Base-by-base conservation (phyloP, 768 basidiomycete species). In the Xerocomus brunneocitrinus region DNA sequence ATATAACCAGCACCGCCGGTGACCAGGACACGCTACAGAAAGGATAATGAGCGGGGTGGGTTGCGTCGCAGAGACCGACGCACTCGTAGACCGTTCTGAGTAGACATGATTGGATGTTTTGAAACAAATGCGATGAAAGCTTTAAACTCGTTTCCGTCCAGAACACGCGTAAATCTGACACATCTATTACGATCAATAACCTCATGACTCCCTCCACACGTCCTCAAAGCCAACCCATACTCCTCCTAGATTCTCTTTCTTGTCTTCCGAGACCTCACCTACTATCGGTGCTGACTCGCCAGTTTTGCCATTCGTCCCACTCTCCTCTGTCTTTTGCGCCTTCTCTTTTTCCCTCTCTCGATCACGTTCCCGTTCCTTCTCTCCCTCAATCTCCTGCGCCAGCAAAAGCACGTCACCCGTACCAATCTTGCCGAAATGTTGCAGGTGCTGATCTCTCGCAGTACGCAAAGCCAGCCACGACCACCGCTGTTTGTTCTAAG, bases 1-100 rank as follows among this genome's bases (percentile, higher is more conserved):
- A 95, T 94, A 73, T 95, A 95, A 34, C 92, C 92, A 53, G 91
- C 88, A 51, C 89, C 92, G 45, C 92, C 85, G 34, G 85, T 87
- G 57, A 87, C 82, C 56, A 87, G 69, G 35, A 87, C 82, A 41
- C 76, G 79, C 84, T 86, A 49, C 38, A 39, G 31, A n/a, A 52
- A 43, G 48, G 42, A 42, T 51, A 13, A 41, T 60, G 50, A 66
- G 61, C 24, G 25, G 49, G 49, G 22, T 9, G 22, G 22, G 27
- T n/a, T 9, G 34, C 3, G 22, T 27, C 22, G 12, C 24, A 57
- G 49, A 56, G 43, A 31, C 47, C 48, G 58, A 77, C 77, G 62
- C 67, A 81, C 80, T 73, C 76, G 78, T 57, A 82, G 75, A 50
- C 71, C 60, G 35, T 54, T 60, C 32, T 64, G 53, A 45, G 64